Conservation (phyloP, 2,329 filamentous ascomycete genomes). For the Uncinocarpus reesii region DNA sequence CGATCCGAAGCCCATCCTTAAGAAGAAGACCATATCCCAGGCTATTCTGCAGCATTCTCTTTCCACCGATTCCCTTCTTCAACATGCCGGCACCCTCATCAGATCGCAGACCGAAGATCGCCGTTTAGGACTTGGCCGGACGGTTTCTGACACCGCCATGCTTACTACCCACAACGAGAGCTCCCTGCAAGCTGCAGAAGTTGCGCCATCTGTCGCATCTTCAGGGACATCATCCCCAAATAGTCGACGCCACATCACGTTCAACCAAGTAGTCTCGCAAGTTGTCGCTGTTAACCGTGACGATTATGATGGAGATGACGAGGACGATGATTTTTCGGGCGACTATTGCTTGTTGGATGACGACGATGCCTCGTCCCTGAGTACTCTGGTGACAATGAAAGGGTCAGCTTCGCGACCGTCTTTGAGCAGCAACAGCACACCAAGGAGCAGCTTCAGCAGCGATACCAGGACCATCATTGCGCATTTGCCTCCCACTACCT, state of each 20-base stretch:
- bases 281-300: slow-evolving; percentile 79
- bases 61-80: slow-evolving; percentile 76
- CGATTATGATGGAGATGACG: slow-evolving; percentile 31
- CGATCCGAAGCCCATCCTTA: slow-evolving; percentile 79
- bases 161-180: slow-evolving; percentile 60
- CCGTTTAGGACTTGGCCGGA: slow-evolving; percentile 40
- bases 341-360: slow-evolving; percentile 41
- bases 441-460: slow-evolving; percentile 44
- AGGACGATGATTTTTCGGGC: slow-evolving; percentile 28
- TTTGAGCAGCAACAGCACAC: slow-evolving; percentile 44
- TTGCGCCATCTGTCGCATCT: slow-evolving; percentile 47
- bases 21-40: slow-evolving; percentile 94
- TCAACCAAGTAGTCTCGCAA: slow-evolving; percentile 90
- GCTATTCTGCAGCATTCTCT: slow-evolving; percentile 84
- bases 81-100: slow-evolving; percentile 77
- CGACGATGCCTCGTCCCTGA: slow-evolving; percentile 60
- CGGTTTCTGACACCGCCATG: slow-evolving; percentile 48
- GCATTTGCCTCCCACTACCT: slow-evolving; percentile 73
- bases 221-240: slow-evolving; percentile 58
- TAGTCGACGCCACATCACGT: slow-evolving; percentile 78
- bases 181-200: slow-evolving; percentile 26
- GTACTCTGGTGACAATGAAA: slow-evolving; percentile 75
- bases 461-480: slow-evolving; percentile 73
- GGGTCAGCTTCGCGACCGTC: slow-evolving; percentile 44
- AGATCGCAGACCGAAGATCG: slow-evolving; percentile 57